Conservation (phyloP, 2,329 filamentous ascomycete genomes). For the Aaosphaeria pasadenensis region DNA sequence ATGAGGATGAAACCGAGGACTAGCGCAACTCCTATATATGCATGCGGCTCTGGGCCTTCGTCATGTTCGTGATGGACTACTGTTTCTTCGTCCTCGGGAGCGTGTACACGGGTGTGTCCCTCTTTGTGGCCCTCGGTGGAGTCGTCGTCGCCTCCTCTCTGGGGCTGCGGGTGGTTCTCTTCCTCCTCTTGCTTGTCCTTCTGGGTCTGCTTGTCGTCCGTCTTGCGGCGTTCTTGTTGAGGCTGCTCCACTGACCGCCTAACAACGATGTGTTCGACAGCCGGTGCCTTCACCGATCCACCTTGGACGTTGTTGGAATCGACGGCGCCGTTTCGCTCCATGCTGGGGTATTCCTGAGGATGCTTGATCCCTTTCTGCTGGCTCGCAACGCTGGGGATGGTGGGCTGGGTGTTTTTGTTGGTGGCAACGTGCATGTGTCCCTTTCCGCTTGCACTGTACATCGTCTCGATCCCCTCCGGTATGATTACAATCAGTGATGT, state of each 20-base stretch:
- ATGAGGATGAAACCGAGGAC: constrained; percentile 90
- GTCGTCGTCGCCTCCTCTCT: constrained; percentile 37
- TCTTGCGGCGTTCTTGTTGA: constrained; percentile 12
- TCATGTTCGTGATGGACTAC: constrained; percentile 40
- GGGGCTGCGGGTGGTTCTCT: constrained; percentile 20
- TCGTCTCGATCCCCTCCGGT: constrained; percentile 89
- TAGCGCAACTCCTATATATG: constrained; percentile 82
- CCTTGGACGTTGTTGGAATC: constrained; percentile 11
- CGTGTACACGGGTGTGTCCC: constrained; percentile 35
- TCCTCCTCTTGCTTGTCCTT: constrained; percentile 13
- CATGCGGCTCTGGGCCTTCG: constrained; percentile 57
- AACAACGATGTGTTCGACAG: constrained; percentile 14
- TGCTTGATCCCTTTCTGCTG: constrained; percentile 25
- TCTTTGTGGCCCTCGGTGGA: constrained; percentile 37
- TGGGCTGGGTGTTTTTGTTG: constrained; percentile 18
- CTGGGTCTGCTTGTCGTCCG: constrained; percentile 17
- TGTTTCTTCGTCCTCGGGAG: constrained; percentile 37
- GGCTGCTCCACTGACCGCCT: constrained; percentile 18
- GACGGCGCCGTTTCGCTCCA: constrained; percentile 16
- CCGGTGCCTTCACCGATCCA: constrained; percentile 16
- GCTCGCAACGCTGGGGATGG: constrained; percentile 20
- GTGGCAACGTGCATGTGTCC: constrained; percentile 17
- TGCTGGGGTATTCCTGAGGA: constrained; percentile 17
- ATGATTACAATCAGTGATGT: constrained; percentile 97
- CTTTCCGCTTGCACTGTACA: constrained; percentile 58